These are phyloP conservation scores for Diaporthe longicolla DNA, from an alignment of 2,329 filamentous ascomycete species.

Conservation along the genomic window DNA sequence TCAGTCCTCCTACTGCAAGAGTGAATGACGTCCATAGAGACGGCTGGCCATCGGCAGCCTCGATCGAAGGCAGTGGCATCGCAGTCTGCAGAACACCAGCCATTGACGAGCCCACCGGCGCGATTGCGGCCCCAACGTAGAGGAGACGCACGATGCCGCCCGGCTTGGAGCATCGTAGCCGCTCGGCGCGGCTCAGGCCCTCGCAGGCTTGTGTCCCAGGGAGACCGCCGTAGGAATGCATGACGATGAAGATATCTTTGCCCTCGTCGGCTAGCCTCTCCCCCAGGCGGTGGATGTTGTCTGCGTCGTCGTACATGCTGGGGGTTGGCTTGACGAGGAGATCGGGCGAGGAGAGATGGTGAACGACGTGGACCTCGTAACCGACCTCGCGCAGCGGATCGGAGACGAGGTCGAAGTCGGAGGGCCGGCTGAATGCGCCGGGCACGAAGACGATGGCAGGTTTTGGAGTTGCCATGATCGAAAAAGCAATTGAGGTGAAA, in stretches of 20 bases:
- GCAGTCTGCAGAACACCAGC: neutral
- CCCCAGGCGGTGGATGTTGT: neutral
- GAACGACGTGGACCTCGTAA: slow-evolving; percentile 8
- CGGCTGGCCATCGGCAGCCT: neutral
- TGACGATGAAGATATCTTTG: neutral
- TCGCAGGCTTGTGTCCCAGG: slow-evolving; percentile 13
- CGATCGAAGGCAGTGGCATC: slow-evolving; percentile 15
- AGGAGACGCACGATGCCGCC: slow-evolving; percentile 2
- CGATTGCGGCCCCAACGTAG: neutral
- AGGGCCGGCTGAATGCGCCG: slow-evolving; percentile 14
- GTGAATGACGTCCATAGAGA: neutral
- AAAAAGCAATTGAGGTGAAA: neutral
- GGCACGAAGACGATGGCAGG: neutral
- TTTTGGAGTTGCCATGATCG: neutral
- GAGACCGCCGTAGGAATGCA: neutral
- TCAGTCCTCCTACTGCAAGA: neutral
- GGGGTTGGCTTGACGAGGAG: neutral
- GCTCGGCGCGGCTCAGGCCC: neutral
- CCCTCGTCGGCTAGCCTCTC: neutral
- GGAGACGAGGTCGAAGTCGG: neutral
- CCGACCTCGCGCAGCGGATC: neutral
- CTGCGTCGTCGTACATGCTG: neutral
- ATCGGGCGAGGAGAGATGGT: neutral
- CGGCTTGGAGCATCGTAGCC: neutral
- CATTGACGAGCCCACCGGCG: neutral